Percentiles rank a stretch among this genome's conserved stretches.
Conservation (phyloP, 768 basidiomycete species). For the Rhodosporidiobolus odoratus region DNA sequence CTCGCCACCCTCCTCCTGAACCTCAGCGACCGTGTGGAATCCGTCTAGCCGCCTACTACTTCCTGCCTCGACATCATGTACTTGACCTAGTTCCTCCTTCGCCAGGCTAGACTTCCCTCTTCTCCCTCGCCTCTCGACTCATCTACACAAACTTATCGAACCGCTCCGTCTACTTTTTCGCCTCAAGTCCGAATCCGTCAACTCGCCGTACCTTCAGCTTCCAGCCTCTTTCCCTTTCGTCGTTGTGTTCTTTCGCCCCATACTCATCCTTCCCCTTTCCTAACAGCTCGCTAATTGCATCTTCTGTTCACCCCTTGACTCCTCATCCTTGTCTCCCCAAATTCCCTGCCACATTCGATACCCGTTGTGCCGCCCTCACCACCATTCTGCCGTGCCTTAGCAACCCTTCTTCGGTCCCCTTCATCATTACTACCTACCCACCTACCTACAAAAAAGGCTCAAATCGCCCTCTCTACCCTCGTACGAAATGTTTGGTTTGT, state of each 20-base stretch:
- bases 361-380: background rate
- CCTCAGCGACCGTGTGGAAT: conserved; percentile 51
- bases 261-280: too few relatives aligned
- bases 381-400: background rate
- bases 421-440: background rate
- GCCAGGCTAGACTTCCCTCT: background rate
- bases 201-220: background rate
- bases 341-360: background rate
- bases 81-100: background rate
- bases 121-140: background rate
- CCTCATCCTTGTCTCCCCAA: background rate
- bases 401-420: background rate
- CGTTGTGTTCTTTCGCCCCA: too few relatives aligned
- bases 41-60: conserved; percentile 50
- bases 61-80: background rate
- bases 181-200: background rate
- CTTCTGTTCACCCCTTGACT: too few relatives aligned
- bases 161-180: background rate
- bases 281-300: too few relatives aligned
- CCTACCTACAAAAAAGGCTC: background rate
- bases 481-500: too few relatives aligned
- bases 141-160: background rate
- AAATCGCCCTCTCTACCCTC: too few relatives aligned
- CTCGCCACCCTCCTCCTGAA: conserved; percentile 84
- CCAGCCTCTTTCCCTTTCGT: too few relatives aligned